These are phyloP conservation scores for Hymenoscyphus fraxineus DNA, from an alignment of 2,329 filamentous ascomycete species.

Conservation along the genomic window DNA sequence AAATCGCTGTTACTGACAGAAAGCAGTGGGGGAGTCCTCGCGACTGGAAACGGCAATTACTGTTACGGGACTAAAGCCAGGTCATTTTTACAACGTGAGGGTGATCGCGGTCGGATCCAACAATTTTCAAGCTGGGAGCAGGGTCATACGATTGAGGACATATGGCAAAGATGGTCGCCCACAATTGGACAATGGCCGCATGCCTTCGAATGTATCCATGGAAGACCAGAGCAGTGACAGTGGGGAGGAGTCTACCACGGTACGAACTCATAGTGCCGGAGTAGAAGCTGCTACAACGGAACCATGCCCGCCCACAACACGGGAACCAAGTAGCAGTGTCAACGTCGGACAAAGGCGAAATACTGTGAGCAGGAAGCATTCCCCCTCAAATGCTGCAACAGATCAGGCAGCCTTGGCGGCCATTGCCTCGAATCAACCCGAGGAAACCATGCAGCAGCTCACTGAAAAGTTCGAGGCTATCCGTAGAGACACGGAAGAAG, in stretches of 20 bases:
- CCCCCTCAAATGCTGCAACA: constrained; percentile 57
- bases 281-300: constrained; percentile 62
- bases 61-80: constrained; percentile 80
- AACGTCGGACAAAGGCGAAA: constrained; percentile 55
- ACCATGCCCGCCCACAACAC: constrained; percentile 54
- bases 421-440: constrained; percentile 50
- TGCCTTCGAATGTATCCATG: constrained; percentile 53
- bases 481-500: constrained; percentile 78
- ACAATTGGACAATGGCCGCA: constrained; percentile 52
- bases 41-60: constrained; percentile 83
- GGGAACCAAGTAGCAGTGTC: constrained; percentile 58
- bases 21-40: constrained; percentile 75
- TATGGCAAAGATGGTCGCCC: constrained; percentile 61
- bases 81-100: constrained; percentile 88
- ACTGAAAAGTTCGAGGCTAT: constrained; percentile 78
- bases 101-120: constrained; percentile 88
- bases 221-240: constrained; percentile 49
- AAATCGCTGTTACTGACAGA: constrained; percentile 18
- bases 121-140: constrained; percentile 88
- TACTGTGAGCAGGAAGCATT: constrained; percentile 71
- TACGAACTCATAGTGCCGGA: constrained; percentile 46
- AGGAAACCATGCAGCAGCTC: constrained; percentile 69
- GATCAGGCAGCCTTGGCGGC: constrained; percentile 34
- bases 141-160: constrained; percentile 79
- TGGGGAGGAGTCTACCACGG: constrained; percentile 42